phyloP scores from a whole-genome alignment of 148 eudicot genomes.

The Rhododendron simsii region DNA sequence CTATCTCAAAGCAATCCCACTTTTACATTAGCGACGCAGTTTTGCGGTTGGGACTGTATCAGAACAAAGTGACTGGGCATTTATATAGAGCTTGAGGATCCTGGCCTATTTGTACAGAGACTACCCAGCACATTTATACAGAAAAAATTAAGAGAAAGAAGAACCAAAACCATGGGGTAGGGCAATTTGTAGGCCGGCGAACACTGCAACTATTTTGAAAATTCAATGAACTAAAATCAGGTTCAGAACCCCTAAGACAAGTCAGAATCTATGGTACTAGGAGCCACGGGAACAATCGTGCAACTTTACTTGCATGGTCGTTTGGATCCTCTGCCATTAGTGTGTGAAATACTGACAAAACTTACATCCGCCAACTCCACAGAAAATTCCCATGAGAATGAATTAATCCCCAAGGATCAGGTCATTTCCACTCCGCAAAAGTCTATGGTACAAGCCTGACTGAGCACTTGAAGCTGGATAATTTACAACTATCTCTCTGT shows the following conservation, averaged over 20 bases:
- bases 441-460: constrained; percentile 16
- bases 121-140: neutral
- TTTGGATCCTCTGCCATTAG: neutral
- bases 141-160: neutral
- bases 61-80: neutral
- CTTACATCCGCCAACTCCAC: neutral
- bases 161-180: neutral
- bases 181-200: neutral
- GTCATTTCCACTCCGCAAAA: neutral
- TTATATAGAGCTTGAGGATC: neutral
- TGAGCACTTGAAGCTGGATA: constrained; percentile 5
- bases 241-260: neutral
- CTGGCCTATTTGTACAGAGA: neutral
- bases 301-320: neutral
- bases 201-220: neutral
- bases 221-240: neutral
- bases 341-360: neutral
- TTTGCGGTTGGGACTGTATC: neutral
- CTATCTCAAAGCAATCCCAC: neutral
- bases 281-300: neutral
- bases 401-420: neutral
- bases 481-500: constrained; percentile 22
- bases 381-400: neutral
- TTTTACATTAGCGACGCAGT: neutral
- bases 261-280: neutral